phyloP scores from a whole-genome alignment of 108 stramenopile species.

The Conticribra guillardii region DNA sequence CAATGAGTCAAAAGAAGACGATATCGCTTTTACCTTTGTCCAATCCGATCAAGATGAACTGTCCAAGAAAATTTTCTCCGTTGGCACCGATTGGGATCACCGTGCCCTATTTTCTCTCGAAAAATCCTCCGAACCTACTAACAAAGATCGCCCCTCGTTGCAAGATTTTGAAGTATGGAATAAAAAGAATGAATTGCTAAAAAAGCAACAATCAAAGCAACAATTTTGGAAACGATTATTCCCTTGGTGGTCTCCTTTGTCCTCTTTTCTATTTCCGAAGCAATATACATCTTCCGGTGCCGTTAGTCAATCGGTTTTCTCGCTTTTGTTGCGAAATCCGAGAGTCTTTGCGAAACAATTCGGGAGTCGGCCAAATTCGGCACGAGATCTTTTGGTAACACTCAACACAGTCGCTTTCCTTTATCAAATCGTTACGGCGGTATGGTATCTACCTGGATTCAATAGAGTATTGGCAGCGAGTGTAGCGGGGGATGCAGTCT shows the following conservation, averaged over 20 bases:
- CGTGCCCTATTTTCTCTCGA: no score
- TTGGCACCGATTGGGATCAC: no score
- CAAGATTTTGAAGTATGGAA: slow-evolving; percentile 35
- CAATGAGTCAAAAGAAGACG: no score
- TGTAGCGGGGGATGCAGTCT: slow-evolving; percentile 37
- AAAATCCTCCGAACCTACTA: no score
- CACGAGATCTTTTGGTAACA: slow-evolving; percentile 42
- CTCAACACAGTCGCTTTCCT: slow-evolving; percentile 55
- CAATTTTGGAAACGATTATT: slow-evolving; percentile 14
- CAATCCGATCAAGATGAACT: no score
- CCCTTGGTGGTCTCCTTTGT: slow-evolving; percentile 37
- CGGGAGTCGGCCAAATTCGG: slow-evolving; percentile 27
- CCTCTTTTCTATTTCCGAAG: slow-evolving; percentile 28
- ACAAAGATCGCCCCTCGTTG: slow-evolving; percentile 25
- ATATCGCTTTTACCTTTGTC: no score
- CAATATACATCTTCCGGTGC: slow-evolving; percentile 15
- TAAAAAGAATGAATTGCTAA: slow-evolving; percentile 15
- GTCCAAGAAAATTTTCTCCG: no score
- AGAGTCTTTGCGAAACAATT: slow-evolving; percentile 7
- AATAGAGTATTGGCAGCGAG: slow-evolving; percentile 60
- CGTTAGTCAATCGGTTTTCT: background rate
- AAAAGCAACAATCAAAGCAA: slow-evolving; percentile 14
- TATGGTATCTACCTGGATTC: slow-evolving; percentile 46
- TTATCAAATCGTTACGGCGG: slow-evolving; percentile 68
- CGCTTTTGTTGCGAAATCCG: slow-evolving; percentile 1